Evolutionary conservation across 164 flowering plant species (phyloP).

Genomic region (Magnolia sinica): DNA sequence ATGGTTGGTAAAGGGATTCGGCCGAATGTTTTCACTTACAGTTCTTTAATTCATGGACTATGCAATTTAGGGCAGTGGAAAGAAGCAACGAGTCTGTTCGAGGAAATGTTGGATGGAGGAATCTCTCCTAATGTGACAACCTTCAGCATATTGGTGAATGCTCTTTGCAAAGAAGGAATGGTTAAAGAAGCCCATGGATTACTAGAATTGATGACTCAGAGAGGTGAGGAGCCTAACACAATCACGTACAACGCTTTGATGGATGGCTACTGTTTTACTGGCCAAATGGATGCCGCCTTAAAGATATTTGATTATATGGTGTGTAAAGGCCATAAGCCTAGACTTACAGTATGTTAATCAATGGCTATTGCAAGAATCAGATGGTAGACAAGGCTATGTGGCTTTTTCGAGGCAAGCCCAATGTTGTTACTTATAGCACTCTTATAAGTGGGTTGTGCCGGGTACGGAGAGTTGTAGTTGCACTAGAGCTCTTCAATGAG

Average conservation of each 20-base stretch:
- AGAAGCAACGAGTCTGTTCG: neutral
- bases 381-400: constrained; percentile 36
- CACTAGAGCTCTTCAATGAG: constrained; percentile 16
- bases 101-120: neutral
- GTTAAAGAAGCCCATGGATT: neutral
- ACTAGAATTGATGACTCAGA: constrained; percentile 4
- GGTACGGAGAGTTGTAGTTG: constrained; percentile 24
- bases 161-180: constrained; percentile 5
- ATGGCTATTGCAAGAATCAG: constrained; percentile 32
- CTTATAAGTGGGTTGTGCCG: constrained; percentile 36
- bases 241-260: neutral
- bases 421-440: constrained; percentile 31
- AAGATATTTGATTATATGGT: neutral
- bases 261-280: neutral
- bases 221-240: neutral
- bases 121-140: neutral
- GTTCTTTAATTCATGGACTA: neutral
- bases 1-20: no score
- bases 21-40: neutral
- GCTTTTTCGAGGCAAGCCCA: constrained; percentile 33
- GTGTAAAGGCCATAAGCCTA: neutral
- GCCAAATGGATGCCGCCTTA: neutral
- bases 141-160: neutral
- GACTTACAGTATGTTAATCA: constrained; percentile 42
- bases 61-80: neutral